phyloP scores from a whole-genome alignment of 2,329 filamentous ascomycete genomes.

The Thermoascus crustaceus region DNA sequence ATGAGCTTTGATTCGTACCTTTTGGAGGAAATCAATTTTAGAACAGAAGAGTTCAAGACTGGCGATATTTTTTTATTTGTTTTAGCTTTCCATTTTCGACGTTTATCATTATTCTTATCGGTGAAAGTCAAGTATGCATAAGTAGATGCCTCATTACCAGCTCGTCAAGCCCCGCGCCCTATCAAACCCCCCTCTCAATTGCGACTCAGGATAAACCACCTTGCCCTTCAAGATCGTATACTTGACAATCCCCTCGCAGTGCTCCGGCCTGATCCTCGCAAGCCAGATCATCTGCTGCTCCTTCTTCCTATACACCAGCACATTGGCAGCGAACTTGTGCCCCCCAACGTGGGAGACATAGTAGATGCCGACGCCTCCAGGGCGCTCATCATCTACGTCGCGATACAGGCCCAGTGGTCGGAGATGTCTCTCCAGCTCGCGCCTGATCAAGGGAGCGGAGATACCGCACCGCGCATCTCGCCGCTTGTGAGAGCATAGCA shows the following conservation, averaged over 20 bases:
- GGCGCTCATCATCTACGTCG: slow-evolving; percentile 72
- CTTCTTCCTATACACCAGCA: slow-evolving; percentile 68
- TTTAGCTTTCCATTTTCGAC: too few relatives aligned
- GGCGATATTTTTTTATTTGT: too few relatives aligned
- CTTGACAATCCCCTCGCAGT: slow-evolving; percentile 79
- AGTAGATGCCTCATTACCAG: slow-evolving; percentile 18
- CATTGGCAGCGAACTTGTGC: slow-evolving; percentile 87
- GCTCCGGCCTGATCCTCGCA: slow-evolving; percentile 72
- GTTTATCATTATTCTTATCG: too few relatives aligned
- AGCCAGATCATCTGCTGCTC: slow-evolving; percentile 61
- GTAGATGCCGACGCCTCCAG: slow-evolving; percentile 81
- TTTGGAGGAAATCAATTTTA: too few relatives aligned
- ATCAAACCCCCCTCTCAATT: slow-evolving; percentile 81
- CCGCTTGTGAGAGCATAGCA: slow-evolving; percentile 82
- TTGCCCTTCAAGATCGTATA: slow-evolving; percentile 84
- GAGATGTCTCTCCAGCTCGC: slow-evolving; percentile 76
- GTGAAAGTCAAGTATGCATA: background rate
- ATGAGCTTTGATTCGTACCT: too few relatives aligned
- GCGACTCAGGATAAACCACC: slow-evolving; percentile 73
- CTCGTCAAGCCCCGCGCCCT: slow-evolving; percentile 64
- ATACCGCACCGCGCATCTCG: slow-evolving; percentile 88
- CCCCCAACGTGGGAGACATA: slow-evolving; percentile 90
- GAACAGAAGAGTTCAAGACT: too few relatives aligned
- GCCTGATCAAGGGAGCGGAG: slow-evolving; percentile 70
- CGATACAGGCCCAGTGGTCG: slow-evolving; percentile 70